These are phyloP conservation scores for Funneliformis caledonium DNA, from an alignment of 371 early-diverging fungal species.

Conservation along the genomic window DNA sequence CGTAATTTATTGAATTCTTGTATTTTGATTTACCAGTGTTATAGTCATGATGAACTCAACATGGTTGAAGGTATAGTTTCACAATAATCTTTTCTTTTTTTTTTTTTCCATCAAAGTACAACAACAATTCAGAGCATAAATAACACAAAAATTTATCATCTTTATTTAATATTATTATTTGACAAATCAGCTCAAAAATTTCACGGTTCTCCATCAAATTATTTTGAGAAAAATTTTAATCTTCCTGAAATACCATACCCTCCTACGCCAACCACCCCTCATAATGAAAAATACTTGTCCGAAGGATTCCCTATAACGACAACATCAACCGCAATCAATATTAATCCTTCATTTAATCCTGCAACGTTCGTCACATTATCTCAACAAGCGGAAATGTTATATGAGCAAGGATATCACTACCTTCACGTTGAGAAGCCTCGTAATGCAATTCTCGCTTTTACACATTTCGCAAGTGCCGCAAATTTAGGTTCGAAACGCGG, in stretches of 20 bases:
- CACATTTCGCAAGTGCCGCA: not conserved
- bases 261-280: not conserved
- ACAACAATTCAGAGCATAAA: not conserved
- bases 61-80: conserved; percentile 4
- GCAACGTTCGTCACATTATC: not conserved
- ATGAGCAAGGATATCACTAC: conserved; percentile 25
- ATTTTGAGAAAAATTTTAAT: not conserved
- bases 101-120: not conserved
- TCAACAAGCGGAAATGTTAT: conserved; percentile 14
- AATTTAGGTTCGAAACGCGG: conserved; percentile 6
- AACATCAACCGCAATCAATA: not conserved
- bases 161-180: not conserved
- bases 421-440: conserved; percentile 24
- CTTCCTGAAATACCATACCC: not conserved
- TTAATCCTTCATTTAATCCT: not conserved
- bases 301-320: not conserved
- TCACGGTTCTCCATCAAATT: not conserved
- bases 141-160: not conserved
- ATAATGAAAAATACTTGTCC: not conserved
- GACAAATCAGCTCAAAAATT: not conserved
- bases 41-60: not conserved
- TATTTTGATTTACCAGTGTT: not conserved
- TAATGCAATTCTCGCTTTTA: not conserved
- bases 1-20: not conserved
- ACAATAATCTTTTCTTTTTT: not conserved